Conservation (phyloP, 2,329 filamentous ascomycete genomes). For the Pseudocercospora crystallina region DNA sequence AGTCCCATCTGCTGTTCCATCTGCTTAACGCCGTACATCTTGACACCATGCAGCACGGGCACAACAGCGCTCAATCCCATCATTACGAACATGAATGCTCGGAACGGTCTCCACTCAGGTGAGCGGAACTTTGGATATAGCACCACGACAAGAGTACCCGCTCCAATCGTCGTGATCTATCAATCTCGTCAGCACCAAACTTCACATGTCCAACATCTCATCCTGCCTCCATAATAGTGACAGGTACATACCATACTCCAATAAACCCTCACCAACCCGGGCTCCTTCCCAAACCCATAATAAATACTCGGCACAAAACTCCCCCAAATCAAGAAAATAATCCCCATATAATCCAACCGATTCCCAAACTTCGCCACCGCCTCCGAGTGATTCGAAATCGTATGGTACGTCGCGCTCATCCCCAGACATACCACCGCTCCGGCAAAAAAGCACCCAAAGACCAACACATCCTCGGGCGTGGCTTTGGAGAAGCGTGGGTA, state of each 20-base stretch:
- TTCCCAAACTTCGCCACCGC: constrained; percentile 80
- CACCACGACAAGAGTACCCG: constrained; percentile 74
- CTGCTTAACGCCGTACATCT: constrained; percentile 63
- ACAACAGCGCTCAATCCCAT: constrained; percentile 82
- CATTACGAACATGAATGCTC: constrained; percentile 83
- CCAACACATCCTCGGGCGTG: constrained; percentile 62
- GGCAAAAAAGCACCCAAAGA: constrained; percentile 75
- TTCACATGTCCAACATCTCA: neutral
- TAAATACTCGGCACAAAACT: constrained; percentile 86
- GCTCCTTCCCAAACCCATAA: constrained; percentile 77
- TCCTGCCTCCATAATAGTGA: no score
- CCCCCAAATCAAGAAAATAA: constrained; percentile 86
- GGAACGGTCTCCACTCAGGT: constrained; percentile 78
- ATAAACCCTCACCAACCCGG: constrained; percentile 66
- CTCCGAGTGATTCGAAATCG: constrained; percentile 80
- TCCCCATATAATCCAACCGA: constrained; percentile 91
- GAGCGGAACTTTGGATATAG: constrained; percentile 82
- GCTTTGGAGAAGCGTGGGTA: constrained; percentile 67
- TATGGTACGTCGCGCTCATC: constrained; percentile 70
- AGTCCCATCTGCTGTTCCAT: constrained; percentile 76
- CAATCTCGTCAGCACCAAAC: constrained; percentile 2
- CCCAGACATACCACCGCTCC: constrained; percentile 55
- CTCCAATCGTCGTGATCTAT: constrained; percentile 74
- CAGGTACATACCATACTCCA: constrained; percentile 64
- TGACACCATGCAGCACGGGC: constrained; percentile 75